phyloP scores from a whole-genome alignment of 1,284 basidiomycete genomes.

The Pyrrhoderma noxium region DNA sequence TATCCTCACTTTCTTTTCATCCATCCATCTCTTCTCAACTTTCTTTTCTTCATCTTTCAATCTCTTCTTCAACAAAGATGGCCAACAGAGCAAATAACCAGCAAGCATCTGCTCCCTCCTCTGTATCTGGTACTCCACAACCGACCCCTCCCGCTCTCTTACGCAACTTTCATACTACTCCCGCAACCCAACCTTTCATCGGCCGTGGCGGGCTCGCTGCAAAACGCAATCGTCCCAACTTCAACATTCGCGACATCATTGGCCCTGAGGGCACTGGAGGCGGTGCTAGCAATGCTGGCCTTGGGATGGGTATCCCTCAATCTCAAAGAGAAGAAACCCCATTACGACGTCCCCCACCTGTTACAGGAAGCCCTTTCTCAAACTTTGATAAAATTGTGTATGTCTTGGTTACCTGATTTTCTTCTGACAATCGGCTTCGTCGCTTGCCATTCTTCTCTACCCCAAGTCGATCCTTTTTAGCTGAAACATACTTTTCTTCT shows the following conservation, averaged over 20 bases:
- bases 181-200: constrained; percentile 22
- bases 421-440: constrained; percentile 7
- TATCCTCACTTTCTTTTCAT: background rate
- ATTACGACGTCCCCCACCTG: constrained; percentile 36
- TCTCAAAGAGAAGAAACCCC: constrained; percentile 32
- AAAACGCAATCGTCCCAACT: constrained; percentile 48
- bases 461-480: too few relatives aligned
- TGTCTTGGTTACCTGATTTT: constrained; percentile 27
- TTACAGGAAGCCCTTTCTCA: constrained; percentile 72
- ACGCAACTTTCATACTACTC: constrained; percentile 25
- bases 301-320: constrained; percentile 58
- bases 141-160: constrained; percentile 24
- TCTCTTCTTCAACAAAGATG: constrained; percentile 42
- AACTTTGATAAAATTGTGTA: constrained; percentile 95
- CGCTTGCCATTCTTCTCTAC: constrained; percentile 9
- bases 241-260: constrained; percentile 58
- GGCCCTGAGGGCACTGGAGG: constrained; percentile 33
- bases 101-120: constrained; percentile 23
- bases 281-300: constrained; percentile 56
- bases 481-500: constrained; percentile 7
- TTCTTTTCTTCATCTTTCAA: constrained; percentile 3
- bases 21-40: constrained; percentile 1
- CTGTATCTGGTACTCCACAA: constrained; percentile 34
- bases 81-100: constrained; percentile 41
- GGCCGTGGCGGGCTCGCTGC: constrained; percentile 35